Conservation (phyloP, 1,284 basidiomycete genomes). For the Testicularia cyperi region DNA sequence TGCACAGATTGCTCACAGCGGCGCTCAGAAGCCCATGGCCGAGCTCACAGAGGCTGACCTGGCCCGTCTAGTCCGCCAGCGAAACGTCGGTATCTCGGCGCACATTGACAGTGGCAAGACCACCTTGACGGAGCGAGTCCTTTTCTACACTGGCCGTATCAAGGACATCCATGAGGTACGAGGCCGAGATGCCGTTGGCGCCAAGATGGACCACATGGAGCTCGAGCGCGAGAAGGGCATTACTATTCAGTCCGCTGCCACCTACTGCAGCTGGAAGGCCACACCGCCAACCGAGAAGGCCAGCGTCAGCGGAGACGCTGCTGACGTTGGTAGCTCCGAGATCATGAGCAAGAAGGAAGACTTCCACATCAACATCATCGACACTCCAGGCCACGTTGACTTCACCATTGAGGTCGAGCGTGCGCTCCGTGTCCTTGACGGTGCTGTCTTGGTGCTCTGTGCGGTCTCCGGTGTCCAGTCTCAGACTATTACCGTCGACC, state of each 20-base stretch:
- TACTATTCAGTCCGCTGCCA: conserved; percentile 97
- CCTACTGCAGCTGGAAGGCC: conserved; percentile 94
- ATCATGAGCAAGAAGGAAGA: conserved; percentile 66
- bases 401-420: conserved; percentile 99
- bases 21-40: conserved; percentile 17
- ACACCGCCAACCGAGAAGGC: conserved; percentile 61
- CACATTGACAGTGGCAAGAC: conserved; percentile 90
- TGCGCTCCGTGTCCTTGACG: conserved; percentile 91
- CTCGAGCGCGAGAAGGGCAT: conserved; percentile 98
- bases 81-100: conserved; percentile 63
- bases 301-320: conserved; percentile 59
- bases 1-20: conserved; percentile 19
- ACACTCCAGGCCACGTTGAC: conserved; percentile 99
- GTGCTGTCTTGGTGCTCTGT: conserved; percentile 93
- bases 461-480: conserved; percentile 95
- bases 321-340: conserved; percentile 31
- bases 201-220: conserved; percentile 99
- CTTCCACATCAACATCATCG: conserved; percentile 96
- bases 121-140: conserved; percentile 92
- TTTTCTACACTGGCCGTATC: conserved; percentile 96
- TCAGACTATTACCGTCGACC: conserved; percentile 98
- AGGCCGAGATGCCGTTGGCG: conserved; percentile 90
- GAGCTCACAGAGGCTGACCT: conserved; percentile 51
- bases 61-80: conserved; percentile 56
- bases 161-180: conserved; percentile 96